Conservation (phyloP, 2,329 filamentous ascomycete genomes). For the Teratosphaeria viscida region DNA sequence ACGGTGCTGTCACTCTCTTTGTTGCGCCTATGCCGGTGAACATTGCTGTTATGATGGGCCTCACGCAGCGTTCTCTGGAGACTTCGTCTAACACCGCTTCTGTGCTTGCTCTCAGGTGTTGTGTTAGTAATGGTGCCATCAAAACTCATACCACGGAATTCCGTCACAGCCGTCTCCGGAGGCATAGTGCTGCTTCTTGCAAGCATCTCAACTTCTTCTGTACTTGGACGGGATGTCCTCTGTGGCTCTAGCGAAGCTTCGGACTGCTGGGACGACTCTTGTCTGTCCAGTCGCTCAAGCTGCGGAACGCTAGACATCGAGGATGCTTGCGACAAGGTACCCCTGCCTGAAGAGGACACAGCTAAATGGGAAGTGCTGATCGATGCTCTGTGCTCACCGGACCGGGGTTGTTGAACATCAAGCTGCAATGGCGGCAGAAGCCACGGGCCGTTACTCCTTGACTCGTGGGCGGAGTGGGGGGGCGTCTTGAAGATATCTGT, state of each 20-base stretch:
- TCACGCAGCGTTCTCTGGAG: conserved; percentile 85
- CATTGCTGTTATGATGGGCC: conserved; percentile 41
- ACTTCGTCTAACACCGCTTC: conserved; percentile 62
- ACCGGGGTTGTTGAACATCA: conserved; percentile 11
- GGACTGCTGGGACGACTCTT: conserved; percentile 13
- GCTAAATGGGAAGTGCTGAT: conserved; percentile 21
- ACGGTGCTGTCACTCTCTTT: conserved; percentile 59
- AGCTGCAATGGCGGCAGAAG: conserved; percentile 25
- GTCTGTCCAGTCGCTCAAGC: conserved; percentile 13
- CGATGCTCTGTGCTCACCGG: conserved; percentile 24
- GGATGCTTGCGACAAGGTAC: conserved; percentile 20
- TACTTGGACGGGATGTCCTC: conserved; percentile 10
- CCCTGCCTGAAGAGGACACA: conserved; percentile 12
- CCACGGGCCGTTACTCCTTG: conserved; percentile 15
- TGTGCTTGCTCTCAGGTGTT: conserved; percentile 20
- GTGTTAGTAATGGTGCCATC: conserved; percentile 9
- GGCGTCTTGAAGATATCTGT: conserved; percentile 36
- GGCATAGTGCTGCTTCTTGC: conserved; percentile 8
- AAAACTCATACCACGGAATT: conserved; percentile 5
- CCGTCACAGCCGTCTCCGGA: conserved; percentile 1
- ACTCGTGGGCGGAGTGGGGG: conserved; percentile 28
- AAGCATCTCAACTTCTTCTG: conserved; percentile 17
- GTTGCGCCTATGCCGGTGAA: conserved; percentile 62
- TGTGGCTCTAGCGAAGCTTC: conserved; percentile 11
- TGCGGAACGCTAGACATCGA: conserved; percentile 19